These are phyloP conservation scores for Drosera capensis DNA, from an alignment of 148 eudicot species.

Conservation along the genomic window DNA sequence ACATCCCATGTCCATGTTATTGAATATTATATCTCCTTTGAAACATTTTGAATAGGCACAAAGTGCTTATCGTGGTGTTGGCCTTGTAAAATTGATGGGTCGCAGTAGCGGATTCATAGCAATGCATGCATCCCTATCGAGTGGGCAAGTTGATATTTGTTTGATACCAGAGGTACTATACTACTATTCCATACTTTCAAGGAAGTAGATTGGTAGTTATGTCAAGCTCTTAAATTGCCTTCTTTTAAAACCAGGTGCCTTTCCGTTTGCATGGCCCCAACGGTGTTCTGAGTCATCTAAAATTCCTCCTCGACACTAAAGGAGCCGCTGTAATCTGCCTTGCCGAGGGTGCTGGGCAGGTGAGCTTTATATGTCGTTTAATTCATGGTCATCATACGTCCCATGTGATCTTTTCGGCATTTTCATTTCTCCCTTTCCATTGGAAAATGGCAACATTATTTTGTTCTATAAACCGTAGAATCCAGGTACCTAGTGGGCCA, in stretches of 20 bases:
- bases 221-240: slow-evolving; percentile 7
- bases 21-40: not conserved
- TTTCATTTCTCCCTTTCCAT: no score
- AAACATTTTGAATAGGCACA: slow-evolving; percentile 50
- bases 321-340: slow-evolving; percentile 96
- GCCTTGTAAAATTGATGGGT: slow-evolving; percentile 95
- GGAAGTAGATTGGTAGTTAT: no score
- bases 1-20: not conserved
- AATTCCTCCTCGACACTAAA: slow-evolving; percentile 70
- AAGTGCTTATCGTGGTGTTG: slow-evolving; percentile 96
- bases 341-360: slow-evolving; percentile 99
- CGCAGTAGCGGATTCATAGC: slow-evolving; percentile 97
- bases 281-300: slow-evolving; percentile 79
- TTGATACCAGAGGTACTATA: slow-evolving; percentile 85
- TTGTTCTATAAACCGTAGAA: no score
- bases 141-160: slow-evolving; percentile 97
- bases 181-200: no score
- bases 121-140: slow-evolving; percentile 97
- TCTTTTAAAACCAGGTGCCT: slow-evolving; percentile 37
- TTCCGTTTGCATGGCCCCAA: slow-evolving; percentile 84
- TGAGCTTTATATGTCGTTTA: slow-evolving; percentile 13
- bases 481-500: no score
- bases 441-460: no score
- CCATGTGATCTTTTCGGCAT: not conserved
- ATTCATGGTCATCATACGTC: not conserved